phyloP scores from a whole-genome alignment of 2,329 filamentous ascomycete genomes.

The Neonectria magnoliae region DNA sequence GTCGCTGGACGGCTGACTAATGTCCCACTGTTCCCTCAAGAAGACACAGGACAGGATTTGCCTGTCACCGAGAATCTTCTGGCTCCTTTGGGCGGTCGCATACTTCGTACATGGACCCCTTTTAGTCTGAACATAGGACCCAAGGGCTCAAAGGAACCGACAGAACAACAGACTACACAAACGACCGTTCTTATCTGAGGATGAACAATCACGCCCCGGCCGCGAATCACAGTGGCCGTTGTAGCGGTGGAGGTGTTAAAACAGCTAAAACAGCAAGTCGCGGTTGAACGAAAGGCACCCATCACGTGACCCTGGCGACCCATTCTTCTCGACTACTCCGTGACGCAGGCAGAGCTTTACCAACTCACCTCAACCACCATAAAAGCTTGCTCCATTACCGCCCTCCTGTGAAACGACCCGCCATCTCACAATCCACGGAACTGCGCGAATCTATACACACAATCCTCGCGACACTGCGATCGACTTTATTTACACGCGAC shows the following conservation, averaged over 20 bases:
- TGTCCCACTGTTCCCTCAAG: neutral
- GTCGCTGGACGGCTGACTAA: slow-evolving; percentile 10
- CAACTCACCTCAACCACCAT: slow-evolving; percentile 38
- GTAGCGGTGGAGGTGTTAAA: neutral
- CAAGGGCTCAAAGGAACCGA: neutral
- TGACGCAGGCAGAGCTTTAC: slow-evolving; percentile 42
- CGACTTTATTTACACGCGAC: slow-evolving; percentile 34
- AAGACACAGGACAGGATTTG: slow-evolving; percentile 8
- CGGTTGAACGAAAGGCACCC: slow-evolving; percentile 25
- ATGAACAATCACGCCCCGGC: slow-evolving; percentile 18
- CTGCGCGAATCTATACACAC: slow-evolving; percentile 25
- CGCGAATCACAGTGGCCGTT: slow-evolving; percentile 20
- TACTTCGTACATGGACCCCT: neutral
- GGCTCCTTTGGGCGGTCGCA: slow-evolving; percentile 13
- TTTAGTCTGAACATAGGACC: neutral
- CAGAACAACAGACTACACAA: no score
- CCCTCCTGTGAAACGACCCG: slow-evolving; percentile 28
- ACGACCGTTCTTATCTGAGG: slow-evolving; percentile 1
- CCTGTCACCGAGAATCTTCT: slow-evolving; percentile 35
- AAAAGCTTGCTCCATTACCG: slow-evolving; percentile 34
- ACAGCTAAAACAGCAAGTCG: neutral
- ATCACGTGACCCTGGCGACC: slow-evolving; percentile 44
- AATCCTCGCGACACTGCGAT: slow-evolving; percentile 30
- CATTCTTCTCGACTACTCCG: slow-evolving; percentile 43
- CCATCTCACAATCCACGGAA: slow-evolving; percentile 23